These are phyloP conservation scores for Talaromyces sp. DNA, from an alignment of 2,329 filamentous ascomycete genomes.

Conservation along the genomic window DNA sequence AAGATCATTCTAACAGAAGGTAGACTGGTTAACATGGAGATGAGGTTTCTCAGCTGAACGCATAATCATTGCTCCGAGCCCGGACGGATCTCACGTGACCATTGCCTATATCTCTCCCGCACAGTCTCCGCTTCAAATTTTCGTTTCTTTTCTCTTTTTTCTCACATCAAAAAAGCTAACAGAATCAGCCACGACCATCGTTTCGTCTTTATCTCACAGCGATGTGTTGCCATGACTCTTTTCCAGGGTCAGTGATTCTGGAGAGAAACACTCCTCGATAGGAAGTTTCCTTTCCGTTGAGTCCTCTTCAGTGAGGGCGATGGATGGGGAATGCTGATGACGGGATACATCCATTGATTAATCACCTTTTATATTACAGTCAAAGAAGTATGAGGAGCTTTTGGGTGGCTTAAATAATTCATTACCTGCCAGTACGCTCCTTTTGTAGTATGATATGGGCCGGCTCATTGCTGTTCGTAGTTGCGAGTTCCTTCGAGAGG, in stretches of 20 bases:
- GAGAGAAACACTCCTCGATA: constrained; percentile 63
- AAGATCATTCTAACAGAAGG: not conserved
- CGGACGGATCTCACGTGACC: constrained; percentile 30
- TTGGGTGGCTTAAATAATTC: constrained; percentile 7
- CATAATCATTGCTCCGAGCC: constrained; percentile 22
- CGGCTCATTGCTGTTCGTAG: constrained; percentile 4
- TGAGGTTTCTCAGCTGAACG: not conserved
- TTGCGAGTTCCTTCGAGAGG: not conserved
- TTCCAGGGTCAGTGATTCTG: constrained; percentile 58
- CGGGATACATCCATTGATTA: constrained; percentile 52
- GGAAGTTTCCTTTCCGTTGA: constrained; percentile 68
- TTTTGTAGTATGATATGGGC: not conserved
- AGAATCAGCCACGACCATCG: constrained; percentile 70
- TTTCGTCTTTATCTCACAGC: constrained; percentile 55
- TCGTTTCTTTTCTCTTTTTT: constrained; percentile 39
- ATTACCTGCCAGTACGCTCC: not conserved
- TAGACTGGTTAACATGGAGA: not conserved
- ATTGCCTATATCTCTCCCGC: constrained; percentile 23
- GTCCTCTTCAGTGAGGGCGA: constrained; percentile 71
- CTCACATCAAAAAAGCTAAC: constrained; percentile 59
- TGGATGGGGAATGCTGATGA: constrained; percentile 70
- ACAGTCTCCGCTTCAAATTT: constrained; percentile 23
- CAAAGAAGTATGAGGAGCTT: constrained; percentile 4
- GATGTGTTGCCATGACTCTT: constrained; percentile 66
- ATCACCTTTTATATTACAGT: not conserved